Base-by-base conservation (phyloP, 148 eudicot genomes). In the Suaeda aralocaspica region DNA sequence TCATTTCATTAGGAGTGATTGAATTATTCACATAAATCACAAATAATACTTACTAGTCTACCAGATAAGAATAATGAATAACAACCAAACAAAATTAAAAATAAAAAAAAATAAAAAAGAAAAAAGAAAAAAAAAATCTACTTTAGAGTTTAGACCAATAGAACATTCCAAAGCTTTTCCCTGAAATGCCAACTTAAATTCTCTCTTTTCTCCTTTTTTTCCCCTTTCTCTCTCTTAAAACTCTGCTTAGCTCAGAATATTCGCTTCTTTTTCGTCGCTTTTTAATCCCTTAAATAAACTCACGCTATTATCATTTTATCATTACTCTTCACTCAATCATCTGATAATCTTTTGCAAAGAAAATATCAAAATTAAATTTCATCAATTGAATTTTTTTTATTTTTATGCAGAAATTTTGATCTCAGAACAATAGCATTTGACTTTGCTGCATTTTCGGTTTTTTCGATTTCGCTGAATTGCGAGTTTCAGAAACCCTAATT, bases 281-380 rank as follows among this genome's bases (percentile, higher is more conserved):
- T n/a, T 70, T 50, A 45, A 24, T 50, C 16, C 56, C 12, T n/a
- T n/a, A 24, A 44, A 42, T 51, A 41, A n/a, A n/a, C 42, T 34
- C 30, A 25, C 72, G 67, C 77, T 68, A 74, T 74, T 68, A 48
- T 29, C 64, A n/a, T n/a, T n/a, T n/a, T n/a, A n/a, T n/a, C n/a
- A n/a, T n/a, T n/a, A n/a, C n/a, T n/a, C n/a, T n/a, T n/a, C n/a
- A n/a, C n/a, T n/a, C n/a, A n/a, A n/a, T n/a, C n/a, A n/a, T n/a
- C n/a, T n/a, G n/a, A n/a, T n/a, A n/a, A n/a, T n/a, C n/a, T n/a
- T n/a, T n/a, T n/a, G n/a, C n/a, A n/a, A n/a, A n/a, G n/a, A n/a
- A n/a, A n/a, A n/a, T n/a, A n/a, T n/a, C n/a, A n/a, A n/a, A n/a
- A n/a, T n/a, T n/a, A n/a, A n/a, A n/a, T n/a, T 29, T 4, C 4